Evolutionary conservation across 306 rosid genomes (phyloP).

Genomic region (Geum urbanum): DNA sequence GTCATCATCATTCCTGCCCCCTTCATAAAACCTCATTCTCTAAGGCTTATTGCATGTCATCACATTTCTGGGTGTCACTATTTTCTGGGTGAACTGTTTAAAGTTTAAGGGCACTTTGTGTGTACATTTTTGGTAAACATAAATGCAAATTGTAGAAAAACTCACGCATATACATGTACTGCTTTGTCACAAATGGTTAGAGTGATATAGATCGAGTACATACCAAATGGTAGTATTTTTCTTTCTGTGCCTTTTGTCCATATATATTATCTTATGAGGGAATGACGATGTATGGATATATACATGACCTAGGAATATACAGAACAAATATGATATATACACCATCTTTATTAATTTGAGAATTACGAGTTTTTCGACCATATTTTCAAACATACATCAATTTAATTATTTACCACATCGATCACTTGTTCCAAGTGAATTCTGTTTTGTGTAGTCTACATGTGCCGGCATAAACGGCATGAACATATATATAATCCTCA

Average conservation of each 20-base stretch:
- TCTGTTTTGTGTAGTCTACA: background rate
- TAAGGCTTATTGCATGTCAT: too few species aligned
- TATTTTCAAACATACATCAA: background rate
- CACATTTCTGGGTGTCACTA: background rate
- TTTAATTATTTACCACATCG: background rate
- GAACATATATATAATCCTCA: too few species aligned
- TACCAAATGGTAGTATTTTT: background rate
- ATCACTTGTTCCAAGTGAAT: background rate
- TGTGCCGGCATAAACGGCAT: too few species aligned
- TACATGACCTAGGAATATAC: background rate
- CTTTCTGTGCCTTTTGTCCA: slow-evolving; percentile 6
- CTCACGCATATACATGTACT: background rate
- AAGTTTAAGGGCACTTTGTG: background rate
- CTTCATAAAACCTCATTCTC: too few species aligned
- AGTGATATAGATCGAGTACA: background rate
- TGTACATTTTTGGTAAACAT: background rate
- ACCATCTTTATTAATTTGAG: too few species aligned
- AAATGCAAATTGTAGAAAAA: background rate
- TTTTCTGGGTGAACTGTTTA: background rate
- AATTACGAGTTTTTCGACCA: background rate
- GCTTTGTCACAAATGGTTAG: background rate
- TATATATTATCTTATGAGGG: background rate
- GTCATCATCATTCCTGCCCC: too few species aligned
- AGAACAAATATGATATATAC: background rate
- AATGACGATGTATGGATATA: background rate